Percentiles rank a stretch among this genome's conserved stretches.
Conservation (phyloP, 495 filamentous ascomycete species). For the Penicillium macrosclerotiorum region DNA sequence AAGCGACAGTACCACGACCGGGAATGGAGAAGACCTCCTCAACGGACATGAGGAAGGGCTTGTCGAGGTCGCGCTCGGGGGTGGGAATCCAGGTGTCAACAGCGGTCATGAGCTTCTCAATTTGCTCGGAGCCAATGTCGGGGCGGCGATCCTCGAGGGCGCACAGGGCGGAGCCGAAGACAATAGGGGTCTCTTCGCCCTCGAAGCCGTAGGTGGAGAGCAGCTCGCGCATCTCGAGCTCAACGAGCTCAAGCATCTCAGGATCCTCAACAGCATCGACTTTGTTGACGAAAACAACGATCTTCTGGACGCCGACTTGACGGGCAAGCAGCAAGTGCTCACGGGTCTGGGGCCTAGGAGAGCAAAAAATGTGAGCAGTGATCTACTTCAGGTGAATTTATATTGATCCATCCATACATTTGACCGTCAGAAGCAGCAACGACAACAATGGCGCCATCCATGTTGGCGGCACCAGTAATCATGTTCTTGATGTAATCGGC, state of each 20-base stretch:
- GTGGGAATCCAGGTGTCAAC: slow-evolving; percentile 97
- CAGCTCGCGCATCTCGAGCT: slow-evolving; percentile 99
- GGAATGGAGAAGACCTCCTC: slow-evolving; percentile 99
- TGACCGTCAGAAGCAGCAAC: slow-evolving; percentile 98
- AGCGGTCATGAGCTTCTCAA: slow-evolving; percentile 83
- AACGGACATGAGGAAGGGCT: slow-evolving; percentile 97
- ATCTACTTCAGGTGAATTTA: background rate
- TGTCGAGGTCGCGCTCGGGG: slow-evolving; percentile 84
- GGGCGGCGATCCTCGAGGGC: slow-evolving; percentile 84
- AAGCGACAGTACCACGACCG: slow-evolving; percentile 94
- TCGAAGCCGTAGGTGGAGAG: slow-evolving; percentile 92
- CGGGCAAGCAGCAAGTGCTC: slow-evolving; percentile 97
- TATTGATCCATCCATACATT: slow-evolving; percentile 60
- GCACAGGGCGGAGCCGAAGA: slow-evolving; percentile 94
- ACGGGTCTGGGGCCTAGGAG: slow-evolving; percentile 82
- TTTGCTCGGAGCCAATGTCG: slow-evolving; percentile 81
- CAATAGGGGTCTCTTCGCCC: slow-evolving; percentile 93
- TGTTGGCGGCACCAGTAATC: slow-evolving; percentile 96
- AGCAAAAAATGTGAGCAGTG: slow-evolving; percentile 21
- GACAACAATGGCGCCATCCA: slow-evolving; percentile 98
- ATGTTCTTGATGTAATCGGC: slow-evolving; percentile 99
- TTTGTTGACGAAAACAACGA: slow-evolving; percentile 99
- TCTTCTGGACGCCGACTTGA: slow-evolving; percentile 95
- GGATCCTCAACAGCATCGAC: slow-evolving; percentile 93
- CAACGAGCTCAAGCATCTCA: slow-evolving; percentile 99